A percentile compares a stretch with the other conserved stretches of the same genome.
Conservation (phyloP, 2,329 filamentous ascomycete species). For the Bertia moriformis region DNA sequence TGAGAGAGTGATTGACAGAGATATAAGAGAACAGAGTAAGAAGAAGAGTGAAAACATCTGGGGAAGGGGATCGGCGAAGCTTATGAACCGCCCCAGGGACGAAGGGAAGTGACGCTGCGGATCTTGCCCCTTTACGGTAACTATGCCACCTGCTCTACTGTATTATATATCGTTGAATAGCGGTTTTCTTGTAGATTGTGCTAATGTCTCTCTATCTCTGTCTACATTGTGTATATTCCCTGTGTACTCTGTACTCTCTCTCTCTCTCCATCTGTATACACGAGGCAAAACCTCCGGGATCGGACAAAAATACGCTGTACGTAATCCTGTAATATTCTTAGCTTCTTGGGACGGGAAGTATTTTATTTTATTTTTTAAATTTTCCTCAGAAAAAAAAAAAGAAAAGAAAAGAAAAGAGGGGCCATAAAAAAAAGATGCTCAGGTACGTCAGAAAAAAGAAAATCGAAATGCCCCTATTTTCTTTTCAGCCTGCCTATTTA, state of each 20-base stretch:
- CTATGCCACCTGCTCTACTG: no score
- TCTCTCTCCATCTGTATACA: no score
- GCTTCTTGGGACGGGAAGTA: not conserved
- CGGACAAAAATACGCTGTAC: not conserved
- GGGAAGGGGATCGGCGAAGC: slow-evolving; percentile 2
- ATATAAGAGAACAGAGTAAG: not conserved
- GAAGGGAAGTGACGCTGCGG: not conserved
- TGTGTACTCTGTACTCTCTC: no score
- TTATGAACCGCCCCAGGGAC: not conserved
- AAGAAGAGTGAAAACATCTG: not conserved
- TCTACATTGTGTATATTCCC: not conserved
- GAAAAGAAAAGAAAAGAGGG: not conserved
- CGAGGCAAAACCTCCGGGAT: no score
- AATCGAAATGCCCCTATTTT: no score
- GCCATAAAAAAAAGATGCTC: no score
- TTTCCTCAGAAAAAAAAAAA: not conserved
- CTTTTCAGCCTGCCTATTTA: no score
- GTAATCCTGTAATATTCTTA: not conserved
- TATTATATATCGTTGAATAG: not conserved
- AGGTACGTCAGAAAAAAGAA: no score
- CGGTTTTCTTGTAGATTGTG: not conserved
- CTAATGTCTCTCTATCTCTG: not conserved
- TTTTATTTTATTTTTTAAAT: no score
- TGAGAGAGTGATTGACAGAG: not conserved
- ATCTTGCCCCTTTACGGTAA: not conserved